These are phyloP conservation scores for Daedalea quercina DNA, from an alignment of 768 basidiomycete species.

Conservation along the genomic window DNA sequence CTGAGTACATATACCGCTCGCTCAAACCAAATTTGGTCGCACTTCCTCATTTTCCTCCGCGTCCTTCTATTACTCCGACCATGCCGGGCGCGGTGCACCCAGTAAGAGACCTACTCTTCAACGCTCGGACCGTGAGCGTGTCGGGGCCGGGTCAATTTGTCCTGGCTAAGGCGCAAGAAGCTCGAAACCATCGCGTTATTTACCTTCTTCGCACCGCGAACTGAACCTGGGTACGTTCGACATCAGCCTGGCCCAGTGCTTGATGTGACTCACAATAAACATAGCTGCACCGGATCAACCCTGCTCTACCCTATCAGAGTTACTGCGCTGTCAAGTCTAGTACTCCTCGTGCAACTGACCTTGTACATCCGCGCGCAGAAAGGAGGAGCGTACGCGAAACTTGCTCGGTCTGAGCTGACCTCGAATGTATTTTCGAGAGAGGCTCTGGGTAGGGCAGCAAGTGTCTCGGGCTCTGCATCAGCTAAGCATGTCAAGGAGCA, in stretches of 20 bases:
- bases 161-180: neutral
- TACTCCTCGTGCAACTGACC: neutral
- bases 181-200: neutral
- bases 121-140: neutral
- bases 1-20: no score
- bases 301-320: neutral
- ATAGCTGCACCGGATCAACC: neutral
- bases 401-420: neutral
- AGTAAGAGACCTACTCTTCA: neutral
- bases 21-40: neutral
- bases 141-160: neutral
- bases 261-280: neutral
- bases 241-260: neutral
- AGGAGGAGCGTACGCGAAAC: neutral
- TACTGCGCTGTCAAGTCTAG: neutral
- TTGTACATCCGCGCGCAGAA: neutral
- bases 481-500: slow-evolving; percentile 1
- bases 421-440: neutral
- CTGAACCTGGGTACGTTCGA: neutral
- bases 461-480: neutral
- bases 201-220: neutral
- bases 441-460: neutral
- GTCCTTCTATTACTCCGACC: neutral
- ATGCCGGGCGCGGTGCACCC: neutral
- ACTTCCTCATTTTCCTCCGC: neutral